A percentile compares a stretch with the other conserved stretches of the same genome.
These are phyloP conservation scores for Cyclotella sp. DNA, from an alignment of 108 stramenopile species.

Conservation along the genomic window DNA sequence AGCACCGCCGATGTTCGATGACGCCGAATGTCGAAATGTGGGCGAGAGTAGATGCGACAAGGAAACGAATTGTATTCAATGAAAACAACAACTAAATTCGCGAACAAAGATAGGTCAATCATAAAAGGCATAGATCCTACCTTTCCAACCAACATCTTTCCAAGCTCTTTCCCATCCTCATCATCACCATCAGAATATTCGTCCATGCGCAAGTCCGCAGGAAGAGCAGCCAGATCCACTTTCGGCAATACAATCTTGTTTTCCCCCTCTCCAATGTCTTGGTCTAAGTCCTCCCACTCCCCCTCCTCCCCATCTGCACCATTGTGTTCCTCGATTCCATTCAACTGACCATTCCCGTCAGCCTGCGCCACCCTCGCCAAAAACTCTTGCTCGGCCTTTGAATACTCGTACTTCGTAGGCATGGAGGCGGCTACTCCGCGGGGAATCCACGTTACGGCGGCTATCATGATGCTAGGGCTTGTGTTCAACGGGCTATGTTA, in stretches of 20 bases:
- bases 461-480: constrained; percentile 10
- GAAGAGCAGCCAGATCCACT: constrained; percentile 64
- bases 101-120: neutral
- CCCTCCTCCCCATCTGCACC: constrained; percentile 32
- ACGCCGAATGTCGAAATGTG: neutral
- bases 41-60: neutral
- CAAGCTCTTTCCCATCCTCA: constrained; percentile 69
- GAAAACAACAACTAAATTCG: neutral
- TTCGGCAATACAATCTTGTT: constrained; percentile 41
- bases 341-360: constrained; percentile 23
- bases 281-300: constrained; percentile 31
- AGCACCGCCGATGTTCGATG: constrained; percentile 11
- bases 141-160: constrained; percentile 77
- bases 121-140: constrained; percentile 23
- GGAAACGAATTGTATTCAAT: neutral
- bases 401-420: constrained; percentile 86
- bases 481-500: no score
- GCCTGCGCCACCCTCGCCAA: constrained; percentile 47
- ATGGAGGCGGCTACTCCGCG: constrained; percentile 80
- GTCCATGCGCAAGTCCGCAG: constrained; percentile 91
- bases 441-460: constrained; percentile 50
- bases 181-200: constrained; percentile 92
- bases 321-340: constrained; percentile 29
- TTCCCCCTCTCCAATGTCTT: constrained; percentile 17
- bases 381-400: constrained; percentile 73